Base-by-base conservation (phyloP, 768 basidiomycete genomes). In the Boletus speciosus region DNA sequence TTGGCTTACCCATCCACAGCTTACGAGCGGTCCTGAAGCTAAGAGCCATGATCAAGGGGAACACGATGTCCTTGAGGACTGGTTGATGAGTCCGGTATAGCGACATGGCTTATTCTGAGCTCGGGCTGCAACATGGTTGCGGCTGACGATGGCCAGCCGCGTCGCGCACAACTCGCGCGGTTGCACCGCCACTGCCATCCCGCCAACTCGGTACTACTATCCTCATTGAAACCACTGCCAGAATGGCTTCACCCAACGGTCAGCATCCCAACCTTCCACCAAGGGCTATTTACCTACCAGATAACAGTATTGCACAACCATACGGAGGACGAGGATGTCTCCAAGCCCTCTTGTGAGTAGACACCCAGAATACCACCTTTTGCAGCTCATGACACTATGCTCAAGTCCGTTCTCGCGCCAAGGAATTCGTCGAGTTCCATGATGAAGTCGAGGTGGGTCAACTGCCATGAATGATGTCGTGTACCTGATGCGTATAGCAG, bases 401-500 rank as follows among this genome's bases (percentile, higher is more conserved):
- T 41, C 51, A 43, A 78, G 76, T 74, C 52, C 60, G 63, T 40
- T 64, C 66, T 51, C 76, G 71, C 25, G 78, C 81, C 38, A 75
- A 74, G 54, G 90, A 94, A 58, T 94, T 88, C 63, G 77, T 91
- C 23, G 89, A 93, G 45, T 81, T 96, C n/a, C 91, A 94, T 71
- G 85, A 91, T 58, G 91, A 96, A 75, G 90, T 96, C 49, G 80
- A 93, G 76, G 93, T 92, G 60, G 14, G 69, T 34, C 42, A 29
- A 40, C 37, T 47, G 14, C 32, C 43, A 41, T 21, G 35, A 36
- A 37, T 19, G 21, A 27, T 9, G 25, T 46, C 37, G 29, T 31
- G 47, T 51, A 5, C 10, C 41, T 53, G 53, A 61, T 51, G 29
- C 38, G 37, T 35, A 29, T 23, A 25, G 8, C 67, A 99, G 96